Percentiles rank a stretch among this genome's conserved stretches.
phyloP scores from a whole-genome alignment of 2,329 filamentous ascomycete species.

The Cryphonectria japonica region DNA sequence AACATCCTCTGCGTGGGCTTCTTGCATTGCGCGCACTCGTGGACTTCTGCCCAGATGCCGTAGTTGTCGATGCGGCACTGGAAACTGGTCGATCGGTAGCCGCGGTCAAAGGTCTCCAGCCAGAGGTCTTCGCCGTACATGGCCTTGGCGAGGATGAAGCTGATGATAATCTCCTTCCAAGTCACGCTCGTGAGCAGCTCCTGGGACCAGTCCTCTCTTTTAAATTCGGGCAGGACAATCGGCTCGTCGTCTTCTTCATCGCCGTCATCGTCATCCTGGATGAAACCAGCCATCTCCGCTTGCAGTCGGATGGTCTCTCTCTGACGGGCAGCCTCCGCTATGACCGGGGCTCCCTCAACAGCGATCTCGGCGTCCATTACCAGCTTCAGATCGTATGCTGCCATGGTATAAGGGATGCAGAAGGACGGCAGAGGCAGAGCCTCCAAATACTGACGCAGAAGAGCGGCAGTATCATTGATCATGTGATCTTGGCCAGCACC shows the following conservation, averaged over 20 bases:
- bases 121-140: slow-evolving; percentile 17
- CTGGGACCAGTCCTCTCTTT: not conserved
- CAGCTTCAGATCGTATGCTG: not conserved
- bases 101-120: slow-evolving; percentile 21
- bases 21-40: slow-evolving; percentile 8
- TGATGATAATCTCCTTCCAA: slow-evolving; percentile 3
- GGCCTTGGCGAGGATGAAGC: slow-evolving; percentile 18
- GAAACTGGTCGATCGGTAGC: slow-evolving; percentile 4
- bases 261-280: not conserved
- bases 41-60: slow-evolving; percentile 11
- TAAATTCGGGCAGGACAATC: not conserved
- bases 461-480: slow-evolving; percentile 9
- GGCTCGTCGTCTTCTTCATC: not conserved
- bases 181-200: not conserved
- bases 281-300: not conserved
- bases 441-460: slow-evolving; percentile 22
- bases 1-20: slow-evolving; percentile 11
- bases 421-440: slow-evolving; percentile 15
- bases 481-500: slow-evolving; percentile 23
- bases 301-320: not conserved
- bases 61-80: slow-evolving; percentile 10
- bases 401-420: not conserved
- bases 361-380: not conserved
- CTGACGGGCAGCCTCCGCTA: not conserved
- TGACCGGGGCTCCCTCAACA: not conserved